Evolutionary conservation across 2,329 filamentous ascomycete species (phyloP), one percentile per base, ranked within the genome.

Genomic region (Rachicladosporium sp.): DNA sequence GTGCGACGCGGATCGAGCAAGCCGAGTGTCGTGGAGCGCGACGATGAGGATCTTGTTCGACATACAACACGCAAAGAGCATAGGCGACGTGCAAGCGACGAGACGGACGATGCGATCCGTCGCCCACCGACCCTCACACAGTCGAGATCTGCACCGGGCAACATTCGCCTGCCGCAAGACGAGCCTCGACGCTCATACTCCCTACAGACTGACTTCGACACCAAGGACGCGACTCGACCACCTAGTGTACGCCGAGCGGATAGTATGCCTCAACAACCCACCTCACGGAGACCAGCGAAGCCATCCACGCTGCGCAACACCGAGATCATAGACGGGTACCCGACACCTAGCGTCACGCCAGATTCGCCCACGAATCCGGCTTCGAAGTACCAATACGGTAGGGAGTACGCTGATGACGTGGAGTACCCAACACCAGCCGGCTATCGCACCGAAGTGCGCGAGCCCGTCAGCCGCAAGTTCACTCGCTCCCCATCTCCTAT

Each of bases 241-340:
- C 56, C 61, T 15, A 42, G 41, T 29, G 52, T 67, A 33, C 58
- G 52, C 36, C 64, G 66, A 42, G 56, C 64, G 21, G 57, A 67
- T 36, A 68, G 63, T 1, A 66, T 65, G 65, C 65, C 56, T 10
- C 42, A 44, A 27, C 38, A 30, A 11, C 15, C 41, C 12, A 34
- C 41, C 13, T 40, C 42, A 8, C 35, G 42, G n/a, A 42, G 38
- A 15, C 46, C 48, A 2, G 38, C 38, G 21, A 54, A 48, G 33
- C 37, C 43, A 23, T 52, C 55, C 9, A 39, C 35, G 6, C 36
- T 50, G 6, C 50, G 56, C 6, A 44, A 49, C 9, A 53, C 54
- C 1, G 54, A 57, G 13, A 45, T 48, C 12, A 43, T 33, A 3
- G 46, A 51, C 11, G 51, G 50, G 10, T 33, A 52, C 6, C 45